A percentile compares a stretch with the other conserved stretches of the same genome.
These are phyloP conservation scores for Teratosphaeria destructans DNA, from an alignment of 2,329 filamentous ascomycete genomes.

Conservation along the genomic window DNA sequence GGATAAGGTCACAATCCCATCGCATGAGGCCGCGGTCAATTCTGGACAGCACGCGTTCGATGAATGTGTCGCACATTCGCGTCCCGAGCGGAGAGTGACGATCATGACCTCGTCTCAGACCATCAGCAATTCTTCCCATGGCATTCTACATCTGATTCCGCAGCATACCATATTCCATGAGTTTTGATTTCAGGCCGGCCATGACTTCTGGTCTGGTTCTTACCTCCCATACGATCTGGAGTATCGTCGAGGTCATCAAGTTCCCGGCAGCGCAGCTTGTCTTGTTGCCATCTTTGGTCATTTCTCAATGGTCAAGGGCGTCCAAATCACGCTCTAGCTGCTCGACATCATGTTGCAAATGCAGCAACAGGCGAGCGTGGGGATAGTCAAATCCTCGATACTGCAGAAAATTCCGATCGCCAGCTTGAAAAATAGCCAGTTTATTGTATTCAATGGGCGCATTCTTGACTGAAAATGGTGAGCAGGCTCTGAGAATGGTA, in stretches of 20 bases:
- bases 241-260: constrained; percentile 9
- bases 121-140: not conserved
- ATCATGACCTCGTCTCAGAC: constrained; percentile 27
- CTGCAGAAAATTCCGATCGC: constrained; percentile 30
- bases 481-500: constrained; percentile 17
- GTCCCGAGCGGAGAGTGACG: constrained; percentile 28
- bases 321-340: constrained; percentile 29
- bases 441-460: constrained; percentile 30
- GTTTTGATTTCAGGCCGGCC: constrained; percentile 11
- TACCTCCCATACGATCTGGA: constrained; percentile 1
- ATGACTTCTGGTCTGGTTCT: constrained; percentile 12
- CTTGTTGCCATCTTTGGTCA: constrained; percentile 2
- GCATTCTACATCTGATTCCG: not conserved
- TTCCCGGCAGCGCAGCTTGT: constrained; percentile 1
- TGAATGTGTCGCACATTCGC: constrained; percentile 29
- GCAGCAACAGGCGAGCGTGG: constrained; percentile 29
- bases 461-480: constrained; percentile 27
- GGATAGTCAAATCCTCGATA: constrained; percentile 32
- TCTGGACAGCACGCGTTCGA: constrained; percentile 18
- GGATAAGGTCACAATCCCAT: constrained; percentile 17
- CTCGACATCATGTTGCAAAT: constrained; percentile 30
- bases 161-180: constrained; percentile 16
- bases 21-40: constrained; percentile 17
- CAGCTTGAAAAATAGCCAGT: constrained; percentile 30
- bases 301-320: constrained; percentile 14